phyloP scores from a whole-genome alignment of 2,329 filamentous ascomycete species.

The Purpureocillium takamizusanense region DNA sequence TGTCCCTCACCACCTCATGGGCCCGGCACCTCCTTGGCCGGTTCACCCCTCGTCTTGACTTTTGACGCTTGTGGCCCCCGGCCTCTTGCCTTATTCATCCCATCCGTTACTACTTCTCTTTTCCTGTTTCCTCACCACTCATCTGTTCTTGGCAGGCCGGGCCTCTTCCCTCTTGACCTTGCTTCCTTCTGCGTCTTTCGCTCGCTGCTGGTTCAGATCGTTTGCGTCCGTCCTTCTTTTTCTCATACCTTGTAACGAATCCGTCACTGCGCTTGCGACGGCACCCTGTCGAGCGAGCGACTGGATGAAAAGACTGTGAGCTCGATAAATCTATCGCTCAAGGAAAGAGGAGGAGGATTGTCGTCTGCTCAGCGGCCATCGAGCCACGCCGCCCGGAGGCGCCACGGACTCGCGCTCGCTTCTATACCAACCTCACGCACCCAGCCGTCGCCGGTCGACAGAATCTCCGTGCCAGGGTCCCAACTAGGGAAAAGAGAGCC shows the following conservation, averaged over 20 bases:
- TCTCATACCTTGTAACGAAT: too few species aligned
- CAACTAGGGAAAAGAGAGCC: not conserved
- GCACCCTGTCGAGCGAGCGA: too few species aligned
- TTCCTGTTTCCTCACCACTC: conserved; percentile 10
- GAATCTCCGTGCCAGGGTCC: too few species aligned
- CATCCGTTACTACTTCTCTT: conserved; percentile 3
- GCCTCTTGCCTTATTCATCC: not conserved
- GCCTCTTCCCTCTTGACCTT: conserved; percentile 6
- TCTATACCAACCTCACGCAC: conserved; percentile 34
- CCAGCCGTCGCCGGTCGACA: too few species aligned
- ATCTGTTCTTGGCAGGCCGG: conserved; percentile 3
- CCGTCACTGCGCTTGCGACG: too few species aligned
- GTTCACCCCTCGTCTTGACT: not conserved
- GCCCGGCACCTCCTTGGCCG: not conserved
- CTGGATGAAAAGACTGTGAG: too few species aligned
- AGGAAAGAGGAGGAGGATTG: too few species aligned
- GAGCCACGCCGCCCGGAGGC: not conserved
- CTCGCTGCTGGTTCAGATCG: conserved; percentile 52
- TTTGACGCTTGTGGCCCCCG: too few species aligned
- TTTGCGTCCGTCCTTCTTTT: conserved; percentile 8
- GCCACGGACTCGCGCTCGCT: conserved; percentile 30
- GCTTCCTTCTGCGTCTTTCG: conserved; percentile 9
- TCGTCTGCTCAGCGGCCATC: too few species aligned
- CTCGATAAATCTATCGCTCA: too few species aligned
- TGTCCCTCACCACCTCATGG: too few species aligned